Evolutionary conservation across 1,139 yeast species (phyloP).

Genomic region (Candida gigantensis): DNA sequence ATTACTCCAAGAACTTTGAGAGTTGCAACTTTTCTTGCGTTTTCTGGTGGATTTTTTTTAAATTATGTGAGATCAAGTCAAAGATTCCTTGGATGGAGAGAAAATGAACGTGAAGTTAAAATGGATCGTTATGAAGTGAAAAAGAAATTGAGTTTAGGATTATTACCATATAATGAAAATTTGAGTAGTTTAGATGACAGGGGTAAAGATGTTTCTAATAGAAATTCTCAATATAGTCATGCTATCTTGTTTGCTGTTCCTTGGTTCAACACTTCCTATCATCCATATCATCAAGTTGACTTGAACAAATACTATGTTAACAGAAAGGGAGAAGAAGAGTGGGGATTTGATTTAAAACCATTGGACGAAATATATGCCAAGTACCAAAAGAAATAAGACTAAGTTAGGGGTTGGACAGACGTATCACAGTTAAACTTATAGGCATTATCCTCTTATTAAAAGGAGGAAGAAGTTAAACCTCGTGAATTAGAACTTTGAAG

Average conservation of each 20-base stretch:
- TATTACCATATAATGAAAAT: conserved; percentile 65
- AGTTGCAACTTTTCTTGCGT: conserved; percentile 61
- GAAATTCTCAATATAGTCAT: conserved; percentile 78
- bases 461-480: too few relatives aligned
- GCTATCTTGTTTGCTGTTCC: conserved; percentile 65
- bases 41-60: conserved; percentile 68
- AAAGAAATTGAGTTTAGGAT: conserved; percentile 63
- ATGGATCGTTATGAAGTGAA: conserved; percentile 78
- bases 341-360: conserved; percentile 50
- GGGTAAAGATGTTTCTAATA: conserved; percentile 73
- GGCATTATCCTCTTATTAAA: too few relatives aligned
- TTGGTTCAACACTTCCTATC: conserved; percentile 81
- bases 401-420: too few relatives aligned
- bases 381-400: conserved; percentile 27
- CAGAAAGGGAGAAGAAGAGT: conserved; percentile 54
- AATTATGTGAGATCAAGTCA: conserved; percentile 66
- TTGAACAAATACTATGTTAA: conserved; percentile 68
- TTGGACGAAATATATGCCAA: conserved; percentile 49
- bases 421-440: too few relatives aligned
- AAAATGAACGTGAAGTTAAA: conserved; percentile 69
- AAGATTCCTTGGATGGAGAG: conserved; percentile 79
- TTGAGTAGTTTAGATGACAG: conserved; percentile 64
- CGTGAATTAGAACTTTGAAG: too few relatives aligned
- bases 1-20: conserved; percentile 62
- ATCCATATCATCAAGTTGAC: conserved; percentile 83